These are phyloP conservation scores for Cryphonectria radicalis DNA, from an alignment of 2,329 filamentous ascomycete species.

Conservation along the genomic window DNA sequence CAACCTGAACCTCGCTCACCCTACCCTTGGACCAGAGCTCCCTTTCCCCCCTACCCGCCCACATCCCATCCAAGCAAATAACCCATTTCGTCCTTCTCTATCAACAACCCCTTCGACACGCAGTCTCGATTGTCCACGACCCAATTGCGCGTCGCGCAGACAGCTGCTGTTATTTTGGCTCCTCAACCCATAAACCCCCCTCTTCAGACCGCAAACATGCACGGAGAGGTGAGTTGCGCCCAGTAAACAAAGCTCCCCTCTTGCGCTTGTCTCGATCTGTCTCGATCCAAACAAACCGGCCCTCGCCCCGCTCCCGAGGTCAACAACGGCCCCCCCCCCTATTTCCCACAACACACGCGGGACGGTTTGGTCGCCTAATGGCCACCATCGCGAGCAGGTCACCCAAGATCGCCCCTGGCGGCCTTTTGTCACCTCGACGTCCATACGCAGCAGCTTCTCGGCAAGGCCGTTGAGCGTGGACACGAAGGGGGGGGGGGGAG, in stretches of 20 bases:
- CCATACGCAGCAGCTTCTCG: neutral
- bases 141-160: constrained; percentile 23
- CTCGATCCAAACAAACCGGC: constrained; percentile 16
- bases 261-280: constrained; percentile 18
- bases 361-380: constrained; percentile 11
- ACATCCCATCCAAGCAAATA: neutral
- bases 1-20: neutral
- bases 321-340: constrained; percentile 20
- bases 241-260: constrained; percentile 5
- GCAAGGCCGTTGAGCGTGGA: neutral
- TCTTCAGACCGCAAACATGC: constrained; percentile 26
- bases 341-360: constrained; percentile 19
- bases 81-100: constrained; percentile 1
- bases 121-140: constrained; percentile 14
- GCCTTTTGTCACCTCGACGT: neutral
- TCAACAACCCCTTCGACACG: neutral
- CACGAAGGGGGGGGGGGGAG: too few relatives aligned
- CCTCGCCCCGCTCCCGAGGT: neutral
- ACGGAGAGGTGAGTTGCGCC: constrained; percentile 29
- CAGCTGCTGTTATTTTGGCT: constrained; percentile 4
- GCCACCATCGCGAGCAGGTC: constrained; percentile 6
- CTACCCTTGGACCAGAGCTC: neutral
- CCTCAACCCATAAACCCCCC: neutral
- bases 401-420: too few relatives aligned
- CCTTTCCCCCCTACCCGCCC: neutral